Evolutionary conservation across 2,329 filamentous ascomycete species (phyloP).

Genomic region (Waltergamsia citrina): DNA sequence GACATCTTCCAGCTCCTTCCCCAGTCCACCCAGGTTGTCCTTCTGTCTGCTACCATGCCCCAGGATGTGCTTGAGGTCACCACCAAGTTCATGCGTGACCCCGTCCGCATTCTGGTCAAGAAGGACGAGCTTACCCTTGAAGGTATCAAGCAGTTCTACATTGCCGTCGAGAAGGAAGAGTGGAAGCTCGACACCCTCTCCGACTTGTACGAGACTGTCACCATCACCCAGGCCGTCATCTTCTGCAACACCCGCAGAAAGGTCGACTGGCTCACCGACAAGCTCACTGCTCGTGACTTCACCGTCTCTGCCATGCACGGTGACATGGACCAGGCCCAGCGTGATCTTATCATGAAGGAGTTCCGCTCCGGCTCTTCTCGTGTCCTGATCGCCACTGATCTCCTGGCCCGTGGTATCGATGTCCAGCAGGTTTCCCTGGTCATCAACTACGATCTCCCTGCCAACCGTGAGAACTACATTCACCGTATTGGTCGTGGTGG

Average conservation of each 20-base stretch:
- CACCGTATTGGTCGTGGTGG: constrained; percentile 99
- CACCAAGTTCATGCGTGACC: constrained; percentile 99
- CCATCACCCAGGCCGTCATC: constrained; percentile 98
- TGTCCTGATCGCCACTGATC: constrained; percentile 96
- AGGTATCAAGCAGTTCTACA: constrained; percentile 99
- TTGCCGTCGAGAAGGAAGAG: constrained; percentile 99
- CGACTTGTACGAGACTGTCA: constrained; percentile 98
- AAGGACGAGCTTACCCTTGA: constrained; percentile 99
- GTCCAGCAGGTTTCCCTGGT: constrained; percentile 99
- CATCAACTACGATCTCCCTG: constrained; percentile 99
- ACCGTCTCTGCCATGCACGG: constrained; percentile 99
- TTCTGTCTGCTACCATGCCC: constrained; percentile 96
- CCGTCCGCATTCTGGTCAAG: constrained; percentile 98
- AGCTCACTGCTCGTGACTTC: constrained; percentile 97
- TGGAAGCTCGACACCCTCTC: constrained; percentile 99
- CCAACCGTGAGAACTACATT: constrained; percentile 99
- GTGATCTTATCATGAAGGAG: constrained; percentile 99
- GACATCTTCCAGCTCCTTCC: constrained; percentile 99
- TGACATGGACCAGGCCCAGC: constrained; percentile 96
- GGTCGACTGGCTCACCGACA: constrained; percentile 99
- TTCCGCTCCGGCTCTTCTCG: constrained; percentile 98
- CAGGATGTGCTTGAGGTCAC: constrained; percentile 99
- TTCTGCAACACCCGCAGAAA: constrained; percentile 99
- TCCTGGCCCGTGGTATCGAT: constrained; percentile 98
- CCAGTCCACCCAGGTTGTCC: constrained; percentile 95